Conservation (phyloP, 2,329 filamentous ascomycete genomes). For the Aciculosporium take region DNA sequence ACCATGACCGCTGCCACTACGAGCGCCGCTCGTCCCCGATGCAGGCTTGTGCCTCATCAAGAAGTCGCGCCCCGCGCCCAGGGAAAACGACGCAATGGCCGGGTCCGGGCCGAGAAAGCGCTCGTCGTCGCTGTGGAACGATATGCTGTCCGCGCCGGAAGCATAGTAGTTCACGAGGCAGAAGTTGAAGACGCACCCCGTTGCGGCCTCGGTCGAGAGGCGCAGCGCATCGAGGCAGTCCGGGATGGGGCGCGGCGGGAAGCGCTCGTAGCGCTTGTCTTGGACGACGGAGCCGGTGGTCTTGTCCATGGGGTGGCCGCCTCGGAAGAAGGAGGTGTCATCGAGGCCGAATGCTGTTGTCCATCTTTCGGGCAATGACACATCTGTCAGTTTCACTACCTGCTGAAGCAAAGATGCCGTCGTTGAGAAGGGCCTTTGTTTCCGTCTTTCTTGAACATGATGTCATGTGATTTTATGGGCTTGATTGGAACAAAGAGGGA, state of each 20-base stretch:
- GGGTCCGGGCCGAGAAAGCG: slow-evolving; percentile 56
- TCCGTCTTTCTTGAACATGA: too few relatives aligned
- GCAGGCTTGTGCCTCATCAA: slow-evolving; percentile 63
- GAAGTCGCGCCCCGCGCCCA: slow-evolving; percentile 62
- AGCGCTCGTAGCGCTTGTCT: slow-evolving; percentile 41
- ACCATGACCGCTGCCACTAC: slow-evolving; percentile 7
- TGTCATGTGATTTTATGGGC: background rate
- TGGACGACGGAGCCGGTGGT: slow-evolving; percentile 24
- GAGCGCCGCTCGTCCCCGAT: slow-evolving; percentile 17
- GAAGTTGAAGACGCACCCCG: slow-evolving; percentile 59
- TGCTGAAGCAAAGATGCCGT: background rate
- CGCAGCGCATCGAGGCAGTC: slow-evolving; percentile 52
- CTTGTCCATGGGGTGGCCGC: slow-evolving; percentile 28
- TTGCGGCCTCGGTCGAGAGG: slow-evolving; percentile 47
- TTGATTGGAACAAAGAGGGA: background rate
- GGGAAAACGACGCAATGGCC: slow-evolving; percentile 59
- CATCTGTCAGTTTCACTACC: background rate
- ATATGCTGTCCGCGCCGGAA: slow-evolving; percentile 61
- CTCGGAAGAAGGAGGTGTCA: slow-evolving; percentile 47
- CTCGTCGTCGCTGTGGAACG: slow-evolving; percentile 71
- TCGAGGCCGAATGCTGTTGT: slow-evolving; percentile 45
- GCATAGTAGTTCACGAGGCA: slow-evolving; percentile 75
- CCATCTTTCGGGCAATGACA: slow-evolving; percentile 16
- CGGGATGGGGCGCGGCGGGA: slow-evolving; percentile 55
- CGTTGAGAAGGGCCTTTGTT: too few relatives aligned